phyloP scores from a whole-genome alignment of 1,284 basidiomycete genomes.

The Pholiota adiposa region DNA sequence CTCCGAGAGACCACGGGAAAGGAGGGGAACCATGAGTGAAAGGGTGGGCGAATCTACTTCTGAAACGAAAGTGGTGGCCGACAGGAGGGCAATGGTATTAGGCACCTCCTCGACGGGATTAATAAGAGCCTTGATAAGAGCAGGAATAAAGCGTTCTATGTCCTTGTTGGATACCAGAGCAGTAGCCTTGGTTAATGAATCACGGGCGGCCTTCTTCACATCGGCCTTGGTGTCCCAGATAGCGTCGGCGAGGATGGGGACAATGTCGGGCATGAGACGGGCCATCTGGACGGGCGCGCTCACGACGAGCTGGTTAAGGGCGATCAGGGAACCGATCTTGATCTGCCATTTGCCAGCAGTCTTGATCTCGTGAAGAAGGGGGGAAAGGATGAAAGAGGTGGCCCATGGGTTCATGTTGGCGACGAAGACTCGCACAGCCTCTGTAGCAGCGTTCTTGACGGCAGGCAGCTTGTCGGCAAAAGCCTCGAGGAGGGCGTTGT shows the following conservation, averaged over 20 bases:
- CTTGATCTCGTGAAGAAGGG: conserved; percentile 93
- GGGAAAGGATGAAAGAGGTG: conserved; percentile 82
- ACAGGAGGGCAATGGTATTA: conserved; percentile 94
- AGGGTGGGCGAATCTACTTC: conserved; percentile 99
- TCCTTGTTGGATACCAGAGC: conserved; percentile 99
- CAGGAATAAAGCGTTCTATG: conserved; percentile 98
- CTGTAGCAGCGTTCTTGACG: conserved; percentile 83
- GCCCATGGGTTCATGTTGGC: conserved; percentile 93
- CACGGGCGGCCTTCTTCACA: conserved; percentile 98
- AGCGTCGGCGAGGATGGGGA: conserved; percentile 93
- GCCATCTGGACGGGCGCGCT: conserved; percentile 88
- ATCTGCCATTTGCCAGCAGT: conserved; percentile 99
- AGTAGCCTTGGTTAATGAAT: conserved; percentile 92
- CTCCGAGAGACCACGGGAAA: conserved; percentile 95
- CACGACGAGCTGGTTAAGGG: conserved; percentile 91
- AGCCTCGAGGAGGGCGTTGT: conserved; percentile 86
- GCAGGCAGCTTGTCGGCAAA: conserved; percentile 93
- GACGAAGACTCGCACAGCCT: conserved; percentile 83
- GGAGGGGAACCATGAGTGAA: conserved; percentile 97
- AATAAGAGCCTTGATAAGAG: conserved; percentile 96
- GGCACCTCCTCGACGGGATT: conserved; percentile 99
- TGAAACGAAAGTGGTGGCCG: conserved; percentile 99
- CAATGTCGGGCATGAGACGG: conserved; percentile 93
- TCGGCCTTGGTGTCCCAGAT: conserved; percentile 99
- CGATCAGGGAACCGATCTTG: conserved; percentile 88